These are phyloP conservation scores for Cercospora nicotianae DNA, from an alignment of 2,329 filamentous ascomycete species.

Conservation along the genomic window DNA sequence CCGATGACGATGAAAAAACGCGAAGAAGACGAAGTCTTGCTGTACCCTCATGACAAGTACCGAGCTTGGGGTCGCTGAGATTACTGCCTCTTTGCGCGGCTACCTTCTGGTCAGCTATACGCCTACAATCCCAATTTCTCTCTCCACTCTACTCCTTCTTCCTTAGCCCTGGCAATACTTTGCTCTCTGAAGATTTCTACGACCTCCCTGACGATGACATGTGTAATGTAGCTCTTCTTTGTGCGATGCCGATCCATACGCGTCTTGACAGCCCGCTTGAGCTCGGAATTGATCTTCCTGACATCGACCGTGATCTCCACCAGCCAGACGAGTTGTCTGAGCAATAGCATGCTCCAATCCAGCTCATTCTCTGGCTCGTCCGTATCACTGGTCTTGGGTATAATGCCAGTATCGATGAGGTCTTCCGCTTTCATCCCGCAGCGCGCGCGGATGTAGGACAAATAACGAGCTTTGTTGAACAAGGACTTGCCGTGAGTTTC, in stretches of 20 bases:
- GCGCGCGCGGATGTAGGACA: background rate
- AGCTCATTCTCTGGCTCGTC: background rate
- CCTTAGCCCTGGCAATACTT: background rate
- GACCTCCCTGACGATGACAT: background rate
- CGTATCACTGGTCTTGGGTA: background rate
- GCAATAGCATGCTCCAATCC: background rate
- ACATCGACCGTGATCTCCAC: background rate
- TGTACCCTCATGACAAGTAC: conserved; percentile 10
- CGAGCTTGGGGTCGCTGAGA: background rate
- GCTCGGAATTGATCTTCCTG: background rate
- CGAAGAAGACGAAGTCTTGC: background rate
- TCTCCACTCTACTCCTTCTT: background rate
- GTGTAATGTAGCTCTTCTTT: background rate
- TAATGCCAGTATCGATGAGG: background rate
- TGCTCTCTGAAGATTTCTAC: background rate
- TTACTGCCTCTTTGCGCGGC: background rate
- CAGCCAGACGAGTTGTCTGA: background rate
- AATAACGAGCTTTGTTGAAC: background rate
- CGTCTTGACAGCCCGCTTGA: background rate
- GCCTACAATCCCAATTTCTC: background rate
- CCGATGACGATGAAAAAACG: background rate
- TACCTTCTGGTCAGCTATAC: background rate
- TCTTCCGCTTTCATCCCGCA: background rate
- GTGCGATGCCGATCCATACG: background rate
- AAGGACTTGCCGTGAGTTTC: background rate